phyloP scores from a whole-genome alignment of 2,329 filamentous ascomycete species.

The Podosphaera xanthii region DNA sequence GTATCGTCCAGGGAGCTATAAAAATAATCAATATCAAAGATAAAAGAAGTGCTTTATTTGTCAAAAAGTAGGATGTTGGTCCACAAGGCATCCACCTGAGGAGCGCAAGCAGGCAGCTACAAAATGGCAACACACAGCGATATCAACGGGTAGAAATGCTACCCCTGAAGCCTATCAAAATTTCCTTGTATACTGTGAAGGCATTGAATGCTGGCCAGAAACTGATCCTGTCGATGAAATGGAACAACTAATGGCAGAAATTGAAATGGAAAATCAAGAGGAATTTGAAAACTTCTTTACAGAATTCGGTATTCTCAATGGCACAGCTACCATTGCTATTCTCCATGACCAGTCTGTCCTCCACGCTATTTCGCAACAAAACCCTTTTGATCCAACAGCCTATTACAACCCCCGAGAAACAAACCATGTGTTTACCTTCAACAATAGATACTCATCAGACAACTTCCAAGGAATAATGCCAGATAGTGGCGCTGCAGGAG shows the following conservation, averaged over 20 bases:
- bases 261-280: neutral
- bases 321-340: neutral
- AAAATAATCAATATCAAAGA: neutral
- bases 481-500: neutral
- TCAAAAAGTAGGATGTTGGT: neutral
- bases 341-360: neutral
- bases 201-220: neutral
- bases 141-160: neutral
- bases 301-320: neutral
- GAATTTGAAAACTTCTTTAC: neutral
- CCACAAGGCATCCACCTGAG: neutral
- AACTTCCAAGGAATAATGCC: conserved; percentile 1
- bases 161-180: neutral
- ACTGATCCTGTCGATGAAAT: neutral
- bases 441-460: neutral
- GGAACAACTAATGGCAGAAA: neutral
- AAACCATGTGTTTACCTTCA: neutral
- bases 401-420: neutral
- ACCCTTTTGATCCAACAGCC: neutral
- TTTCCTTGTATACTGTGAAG: neutral
- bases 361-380: neutral
- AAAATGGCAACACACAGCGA: neutral
- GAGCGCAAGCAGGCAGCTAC: neutral
- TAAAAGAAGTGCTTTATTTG: conserved; percentile 1
- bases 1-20: neutral